Evolutionary conservation across 164 flowering plant genomes (phyloP).

Genomic region (Houttuynia cordata): DNA sequence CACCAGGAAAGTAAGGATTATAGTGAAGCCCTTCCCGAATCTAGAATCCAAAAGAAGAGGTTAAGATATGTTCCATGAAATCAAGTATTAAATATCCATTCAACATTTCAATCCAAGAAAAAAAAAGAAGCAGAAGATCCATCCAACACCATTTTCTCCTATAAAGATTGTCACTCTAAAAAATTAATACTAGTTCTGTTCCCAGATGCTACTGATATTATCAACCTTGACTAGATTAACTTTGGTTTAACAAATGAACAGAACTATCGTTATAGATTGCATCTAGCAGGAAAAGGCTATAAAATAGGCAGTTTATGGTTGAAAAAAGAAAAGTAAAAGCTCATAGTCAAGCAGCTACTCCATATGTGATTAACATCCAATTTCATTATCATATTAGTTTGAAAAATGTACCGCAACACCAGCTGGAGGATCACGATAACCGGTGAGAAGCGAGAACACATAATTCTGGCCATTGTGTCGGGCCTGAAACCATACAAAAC

Average conservation of each 20-base stretch:
- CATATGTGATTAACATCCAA: neutral
- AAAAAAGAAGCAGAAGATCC: too few relatives aligned
- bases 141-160: too few relatives aligned
- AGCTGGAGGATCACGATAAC: conserved; percentile 12
- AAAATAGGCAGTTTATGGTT: neutral
- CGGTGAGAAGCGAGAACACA: conserved; percentile 12
- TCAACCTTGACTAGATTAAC: neutral
- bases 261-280: too few relatives aligned
- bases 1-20: conserved; percentile 94
- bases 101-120: too few relatives aligned
- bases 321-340: neutral
- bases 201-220: neutral
- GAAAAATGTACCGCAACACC: conserved; percentile 4
- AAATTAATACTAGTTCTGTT: too few relatives aligned
- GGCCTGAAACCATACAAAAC: conserved; percentile 3
- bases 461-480: conserved; percentile 17
- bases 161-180: neutral
- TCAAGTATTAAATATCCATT: too few relatives aligned
- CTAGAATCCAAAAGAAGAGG: conserved; percentile 15
- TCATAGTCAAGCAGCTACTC: neutral
- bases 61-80: neutral
- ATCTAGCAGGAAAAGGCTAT: neutral
- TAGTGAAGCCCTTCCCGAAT: conserved; percentile 78
- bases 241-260: neutral
- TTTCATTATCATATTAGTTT: neutral